Evolutionary conservation across 169 alveolate genomes (phyloP).

Genomic region (Cyclospora cayetanensis): DNA sequence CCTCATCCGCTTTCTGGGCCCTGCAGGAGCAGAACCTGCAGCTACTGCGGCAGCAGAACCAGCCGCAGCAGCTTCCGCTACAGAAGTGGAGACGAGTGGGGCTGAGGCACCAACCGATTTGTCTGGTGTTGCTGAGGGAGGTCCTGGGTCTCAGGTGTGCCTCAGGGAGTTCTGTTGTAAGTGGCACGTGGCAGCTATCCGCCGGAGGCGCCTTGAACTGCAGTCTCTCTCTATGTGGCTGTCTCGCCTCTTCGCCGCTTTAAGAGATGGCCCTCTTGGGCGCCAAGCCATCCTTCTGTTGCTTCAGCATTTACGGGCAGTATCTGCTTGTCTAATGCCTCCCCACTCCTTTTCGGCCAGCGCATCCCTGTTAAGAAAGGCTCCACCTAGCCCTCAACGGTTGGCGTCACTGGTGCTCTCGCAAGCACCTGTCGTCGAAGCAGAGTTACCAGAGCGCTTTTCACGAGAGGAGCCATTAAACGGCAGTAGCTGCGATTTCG

Average conservation of each 20-base stretch:
- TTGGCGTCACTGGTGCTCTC: background rate
- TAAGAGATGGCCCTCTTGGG: background rate
- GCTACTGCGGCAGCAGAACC: background rate
- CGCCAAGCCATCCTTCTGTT: constrained; percentile 10
- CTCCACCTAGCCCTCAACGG: background rate
- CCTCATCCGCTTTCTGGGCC: constrained; percentile 8
- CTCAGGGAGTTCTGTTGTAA: background rate
- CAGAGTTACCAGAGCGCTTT: background rate
- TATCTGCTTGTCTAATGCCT: background rate
- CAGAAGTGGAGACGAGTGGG: background rate
- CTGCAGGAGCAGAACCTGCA: background rate
- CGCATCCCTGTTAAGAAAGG: background rate
- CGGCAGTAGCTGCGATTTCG: no score
- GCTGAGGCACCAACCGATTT: background rate
- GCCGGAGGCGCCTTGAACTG: background rate
- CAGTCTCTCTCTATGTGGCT: background rate
- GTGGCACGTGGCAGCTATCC: background rate
- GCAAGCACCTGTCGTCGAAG: background rate
- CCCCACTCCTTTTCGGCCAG: background rate
- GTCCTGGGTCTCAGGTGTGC: background rate
- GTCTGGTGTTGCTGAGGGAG: background rate
- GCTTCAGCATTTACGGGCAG: constrained; percentile 19
- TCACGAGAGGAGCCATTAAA: background rate
- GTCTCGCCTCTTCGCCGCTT: background rate
- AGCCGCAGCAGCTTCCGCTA: constrained; percentile 5